These are phyloP conservation scores for Chimonanthus praecox DNA, from an alignment of 164 flowering plant species.

Conservation along the genomic window DNA sequence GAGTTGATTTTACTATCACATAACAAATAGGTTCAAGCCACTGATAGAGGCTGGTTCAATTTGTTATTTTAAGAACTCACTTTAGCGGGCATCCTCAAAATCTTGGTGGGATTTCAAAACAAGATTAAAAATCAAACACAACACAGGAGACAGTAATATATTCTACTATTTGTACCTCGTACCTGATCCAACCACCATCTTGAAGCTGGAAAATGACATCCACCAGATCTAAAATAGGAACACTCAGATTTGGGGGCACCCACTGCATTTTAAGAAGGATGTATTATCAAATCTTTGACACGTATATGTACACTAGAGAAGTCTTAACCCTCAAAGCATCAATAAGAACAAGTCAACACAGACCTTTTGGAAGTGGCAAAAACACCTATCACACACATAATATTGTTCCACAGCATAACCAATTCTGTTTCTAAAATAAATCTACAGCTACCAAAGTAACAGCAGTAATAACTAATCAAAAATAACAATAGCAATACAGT, in stretches of 20 bases:
- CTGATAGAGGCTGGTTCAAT: no score
- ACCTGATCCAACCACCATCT: slow-evolving; percentile 99
- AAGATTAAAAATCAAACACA: not conserved
- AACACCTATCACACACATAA: not conserved
- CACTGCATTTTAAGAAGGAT: slow-evolving; percentile 50
- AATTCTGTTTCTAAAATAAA: not conserved
- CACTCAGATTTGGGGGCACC: slow-evolving; percentile 87
- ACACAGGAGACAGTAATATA: not conserved
- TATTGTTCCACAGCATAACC: not conserved
- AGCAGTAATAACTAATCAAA: not conserved
- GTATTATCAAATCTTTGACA: slow-evolving; percentile 4
- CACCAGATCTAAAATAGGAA: slow-evolving; percentile 84
- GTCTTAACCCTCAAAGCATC: slow-evolving; percentile 7
- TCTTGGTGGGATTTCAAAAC: not conserved
- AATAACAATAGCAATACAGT: not conserved
- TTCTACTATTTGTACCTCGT: slow-evolving; percentile 4
- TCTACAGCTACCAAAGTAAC: not conserved
- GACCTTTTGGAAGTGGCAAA: not conserved
- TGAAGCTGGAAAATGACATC: slow-evolving; percentile 94
- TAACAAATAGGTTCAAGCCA: no score
- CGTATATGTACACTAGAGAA: not conserved
- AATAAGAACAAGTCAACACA: not conserved
- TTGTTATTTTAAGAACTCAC: no score
- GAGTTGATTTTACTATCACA: no score
- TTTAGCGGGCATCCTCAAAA: not conserved